These are phyloP conservation scores for Microcyclospora tardicrescens DNA, from an alignment of 2,329 filamentous ascomycete species.

Conservation along the genomic window DNA sequence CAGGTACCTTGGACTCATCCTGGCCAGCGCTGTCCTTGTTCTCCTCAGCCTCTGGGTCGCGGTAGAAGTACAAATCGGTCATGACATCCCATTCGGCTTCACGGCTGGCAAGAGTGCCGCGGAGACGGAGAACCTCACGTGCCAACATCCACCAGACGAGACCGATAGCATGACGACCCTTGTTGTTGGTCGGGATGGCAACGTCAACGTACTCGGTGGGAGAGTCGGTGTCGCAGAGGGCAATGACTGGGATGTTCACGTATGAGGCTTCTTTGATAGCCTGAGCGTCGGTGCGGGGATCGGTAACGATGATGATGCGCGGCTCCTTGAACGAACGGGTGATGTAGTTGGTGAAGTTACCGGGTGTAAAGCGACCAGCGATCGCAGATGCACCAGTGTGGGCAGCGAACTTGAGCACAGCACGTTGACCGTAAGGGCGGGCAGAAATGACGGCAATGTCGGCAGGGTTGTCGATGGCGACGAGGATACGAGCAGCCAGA, in stretches of 20 bases:
- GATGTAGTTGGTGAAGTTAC: conserved; percentile 99
- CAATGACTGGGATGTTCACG: conserved; percentile 99
- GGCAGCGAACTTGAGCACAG: conserved; percentile 97
- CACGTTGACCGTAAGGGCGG: conserved; percentile 98
- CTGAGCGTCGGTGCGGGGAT: conserved; percentile 98
- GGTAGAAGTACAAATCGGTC: conserved; percentile 99
- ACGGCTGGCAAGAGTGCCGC: conserved; percentile 89
- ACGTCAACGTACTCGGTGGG: conserved; percentile 99
- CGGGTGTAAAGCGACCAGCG: conserved; percentile 98
- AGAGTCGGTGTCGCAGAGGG: conserved; percentile 97
- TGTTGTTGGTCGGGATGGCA: conserved; percentile 99
- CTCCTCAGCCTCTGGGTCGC: conserved; percentile 98
- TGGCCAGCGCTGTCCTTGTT: conserved; percentile 78
- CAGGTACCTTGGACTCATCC: conserved; percentile 75
- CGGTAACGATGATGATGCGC: conserved; percentile 97
- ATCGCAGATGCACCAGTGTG: conserved; percentile 98
- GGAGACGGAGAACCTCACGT: conserved; percentile 97
- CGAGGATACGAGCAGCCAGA: conserved; percentile 96
- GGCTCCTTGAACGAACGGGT: conserved; percentile 99
- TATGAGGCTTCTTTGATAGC: conserved; percentile 99
- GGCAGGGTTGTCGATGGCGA: conserved; percentile 96
- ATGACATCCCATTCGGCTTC: conserved; percentile 98
- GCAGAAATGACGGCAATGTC: conserved; percentile 99
- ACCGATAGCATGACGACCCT: conserved; percentile 98
- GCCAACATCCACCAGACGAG: conserved; percentile 99